Evolutionary conservation across 1,284 basidiomycete species (phyloP), one percentile per base, ranked within the genome.

Genomic region (Agroathelia rolfsii): DNA sequence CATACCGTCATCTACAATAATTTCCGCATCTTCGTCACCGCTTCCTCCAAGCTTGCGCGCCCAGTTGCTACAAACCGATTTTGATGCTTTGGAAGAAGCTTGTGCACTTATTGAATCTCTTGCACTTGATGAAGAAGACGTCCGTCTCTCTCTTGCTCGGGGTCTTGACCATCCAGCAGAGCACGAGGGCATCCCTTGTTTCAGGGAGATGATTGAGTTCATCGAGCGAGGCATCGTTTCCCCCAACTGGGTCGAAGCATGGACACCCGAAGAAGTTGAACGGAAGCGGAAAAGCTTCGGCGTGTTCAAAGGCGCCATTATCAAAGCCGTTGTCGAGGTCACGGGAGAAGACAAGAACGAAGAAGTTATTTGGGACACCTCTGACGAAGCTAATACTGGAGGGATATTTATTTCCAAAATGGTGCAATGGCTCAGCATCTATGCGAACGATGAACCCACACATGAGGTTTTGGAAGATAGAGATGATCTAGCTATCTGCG

Each of bases 241-340:
- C 3, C 61, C 68, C 1, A 58, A 72, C 25, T 88, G 85, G 85
- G 51, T 55, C 26, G 45, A 50, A 24, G 7, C 30, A 8, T 51
- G 51, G 36, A 49, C 61, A 3, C 47, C 55, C 32, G 40, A 40
- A 11, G 70, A 74, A 28, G 51, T 58, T 40, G 64, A 64, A 40
- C 58, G 59, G 37, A 77, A 72, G 54, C 67, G 78, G 46, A 86
- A 86, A 48, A 64, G 67, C 0, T 80, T 94, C 37, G 74, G 78
- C 38, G 67, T 76, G 17, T 84, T 83, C 55, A 96, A 94, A 60
- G 83, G 78, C 1, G 81, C 80, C 0, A 61, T 88, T 3, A 77
- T 92, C 45, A 86, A 87, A 45, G 74, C 79, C 1, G 67, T 95
- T 11, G 87, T 96, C 9, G 85, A 86, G 42, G 69, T 86, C 14